A percentile compares a stretch with the other conserved stretches of the same genome.
phyloP scores from a whole-genome alignment of 768 basidiomycete genomes.

The Leccinum incarnatum region DNA sequence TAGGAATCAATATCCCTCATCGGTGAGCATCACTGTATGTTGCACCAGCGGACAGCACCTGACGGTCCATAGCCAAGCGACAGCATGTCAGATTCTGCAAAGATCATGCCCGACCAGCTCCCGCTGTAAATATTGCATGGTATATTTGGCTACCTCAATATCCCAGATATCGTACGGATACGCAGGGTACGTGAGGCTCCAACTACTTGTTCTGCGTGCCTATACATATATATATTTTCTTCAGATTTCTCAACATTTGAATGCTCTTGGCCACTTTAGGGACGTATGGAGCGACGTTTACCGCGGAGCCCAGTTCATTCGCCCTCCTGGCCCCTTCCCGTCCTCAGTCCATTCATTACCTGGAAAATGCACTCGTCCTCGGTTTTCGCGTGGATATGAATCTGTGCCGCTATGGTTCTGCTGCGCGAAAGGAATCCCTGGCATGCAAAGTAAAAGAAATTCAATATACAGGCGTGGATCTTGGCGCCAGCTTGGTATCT shows the following conservation, averaged over 20 bases:
- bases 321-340: conserved; percentile 17
- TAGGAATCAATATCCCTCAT: too few species aligned
- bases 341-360: conserved; percentile 10
- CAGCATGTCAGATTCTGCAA: not conserved
- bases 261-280: not conserved
- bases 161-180: not conserved
- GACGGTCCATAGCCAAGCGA: too few species aligned
- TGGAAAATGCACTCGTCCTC: conserved; percentile 14
- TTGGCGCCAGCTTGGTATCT: conserved; percentile 8
- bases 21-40: too few species aligned
- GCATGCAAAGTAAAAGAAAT: conserved; percentile 3
- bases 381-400: conserved; percentile 9
- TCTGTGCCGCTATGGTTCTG: not conserved
- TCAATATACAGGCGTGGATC: not conserved
- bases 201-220: not conserved
- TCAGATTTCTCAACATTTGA: conserved; percentile 13
- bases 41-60: too few species aligned
- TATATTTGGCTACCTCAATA: conserved; percentile 13
- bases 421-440: not conserved
- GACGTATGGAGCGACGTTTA: conserved; percentile 19
- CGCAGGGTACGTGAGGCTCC: not conserved
- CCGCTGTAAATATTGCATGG: conserved; percentile 9
- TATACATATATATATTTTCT: not conserved
- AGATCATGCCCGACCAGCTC: conserved; percentile 6
- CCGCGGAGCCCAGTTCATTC: conserved; percentile 11